Base-by-base conservation (phyloP, 371 early-diverging fungal genomes). In the Lichtheimia ornata region DNA sequence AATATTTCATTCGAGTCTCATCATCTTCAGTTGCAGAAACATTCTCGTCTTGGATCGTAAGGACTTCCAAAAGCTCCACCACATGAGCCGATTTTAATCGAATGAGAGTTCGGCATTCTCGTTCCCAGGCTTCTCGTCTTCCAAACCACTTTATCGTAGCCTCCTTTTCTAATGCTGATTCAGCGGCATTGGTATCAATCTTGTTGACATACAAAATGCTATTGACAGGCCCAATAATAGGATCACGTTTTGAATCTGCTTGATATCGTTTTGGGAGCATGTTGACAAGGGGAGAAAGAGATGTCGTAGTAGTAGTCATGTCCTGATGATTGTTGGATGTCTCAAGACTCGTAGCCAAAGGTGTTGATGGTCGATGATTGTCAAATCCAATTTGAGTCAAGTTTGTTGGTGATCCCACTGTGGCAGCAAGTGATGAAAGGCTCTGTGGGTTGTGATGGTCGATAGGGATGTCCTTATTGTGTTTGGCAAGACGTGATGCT, bases 71-170 rank as follows among this genome's bases (percentile, higher is more conserved):
- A 2, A 80, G 68, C n/a, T 74, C 73, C 6, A 74, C 80, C 2
- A 76, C 68, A 30, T 62, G 68, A 2, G 59, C 54, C n/a, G 77
- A 76, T 52, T 73, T 70, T 1, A 80, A 55, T 51, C 71, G 74
- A 25, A 73, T 70, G 43, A 80, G 54, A 0, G 73, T 71, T 3
- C 73, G 67, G 41, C 80, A 80, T 62, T 81, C 81, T 42, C 81
- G 64, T 40, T 81, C 81, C 81, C 81, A 81, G 22, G 81, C 77
- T 63, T 81, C 81, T 11, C 81, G 65, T 50, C 81, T 58, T n/a
- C 74, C 78, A 71, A 81, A 81, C 14, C 65, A 56, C 49, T 81
- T 81, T 50, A 81, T 66, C 3, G 72, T 69, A 4, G 64, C 67
- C 4, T 44, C 50, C 9, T 54, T n/a, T 35, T 35, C 35, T 35